Base-by-base conservation (phyloP, 352 stramenopile genomes). In the Globisporangium solare region DNA sequence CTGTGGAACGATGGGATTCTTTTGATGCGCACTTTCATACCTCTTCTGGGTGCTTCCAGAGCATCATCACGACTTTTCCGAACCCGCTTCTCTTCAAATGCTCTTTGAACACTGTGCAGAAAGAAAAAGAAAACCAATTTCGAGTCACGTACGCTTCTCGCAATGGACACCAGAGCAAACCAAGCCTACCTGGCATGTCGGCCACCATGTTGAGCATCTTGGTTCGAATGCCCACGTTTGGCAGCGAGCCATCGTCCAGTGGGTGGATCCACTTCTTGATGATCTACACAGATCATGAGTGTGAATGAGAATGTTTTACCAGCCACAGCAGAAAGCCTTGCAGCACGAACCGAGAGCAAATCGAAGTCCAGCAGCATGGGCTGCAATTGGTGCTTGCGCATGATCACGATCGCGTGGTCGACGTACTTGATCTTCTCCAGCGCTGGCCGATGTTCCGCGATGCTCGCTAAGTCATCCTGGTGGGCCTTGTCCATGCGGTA, bases 221-320 rank as follows among this genome's bases (percentile, higher is more conserved):
- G 46, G 86, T 89, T 31, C 86, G 83, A 41, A 95, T 65, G n/a
- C 86, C 82, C 11, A 95, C 71, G 56, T 94, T 95, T 14, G 86
- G 83, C 46, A 95, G 61, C 40, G 79, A 61, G 20, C 82, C 80
- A 46, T 92, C 73, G 1, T 94, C 86, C 40, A 93, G 47, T 22
- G 86, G 86, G 56, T 94, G 83, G 40, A 95, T 95, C 86, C 86
- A 95, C 58, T 94, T 93, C 66, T 92, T 95, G 51, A 95, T 80
- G 60, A 95, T 87, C 84, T 94, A 42, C 18, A 49, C 20, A 63
- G 7, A 51, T 46, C 50, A 61, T 15, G n/a, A n/a, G n/a, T 47
- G 24, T 27, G 24, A n/a, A 31, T 35, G 27, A 35, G 27, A 35
- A 35, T 6, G 27, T 35, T 1, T 35, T 41, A 17, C 31, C 51